A percentile compares a stretch with the other conserved stretches of the same genome.
Evolutionary conservation across 139 green algal genomes (phyloP).

Genomic region (Ostreobium quekettii): DNA sequence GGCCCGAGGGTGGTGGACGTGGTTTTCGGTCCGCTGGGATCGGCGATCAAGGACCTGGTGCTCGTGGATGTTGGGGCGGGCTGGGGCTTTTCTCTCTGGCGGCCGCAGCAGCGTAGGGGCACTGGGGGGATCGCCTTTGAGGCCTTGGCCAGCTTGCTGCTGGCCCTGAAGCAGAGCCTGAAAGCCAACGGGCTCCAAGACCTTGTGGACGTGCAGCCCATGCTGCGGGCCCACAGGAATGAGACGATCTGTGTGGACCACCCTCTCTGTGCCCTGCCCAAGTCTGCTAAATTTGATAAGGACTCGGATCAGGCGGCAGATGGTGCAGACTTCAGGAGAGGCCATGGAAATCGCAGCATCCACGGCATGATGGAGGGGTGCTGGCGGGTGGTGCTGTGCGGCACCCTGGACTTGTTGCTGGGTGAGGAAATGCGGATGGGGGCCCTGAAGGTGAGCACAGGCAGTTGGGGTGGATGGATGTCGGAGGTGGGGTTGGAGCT

Average conservation of each 20-base stretch:
- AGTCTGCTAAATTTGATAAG: not conserved
- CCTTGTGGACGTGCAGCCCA: slow-evolving; percentile 37
- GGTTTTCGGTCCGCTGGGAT: slow-evolving; percentile 55
- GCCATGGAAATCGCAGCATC: not conserved
- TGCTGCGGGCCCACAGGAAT: slow-evolving; percentile 32
- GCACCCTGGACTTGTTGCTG: slow-evolving; percentile 7
- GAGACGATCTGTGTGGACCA: slow-evolving; percentile 29
- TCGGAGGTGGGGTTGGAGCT: slow-evolving; percentile 45
- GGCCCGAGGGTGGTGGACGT: slow-evolving; percentile 60
- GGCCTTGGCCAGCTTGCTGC: slow-evolving; percentile 33
- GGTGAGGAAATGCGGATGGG: slow-evolving; percentile 32
- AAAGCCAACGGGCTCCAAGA: slow-evolving; percentile 60
- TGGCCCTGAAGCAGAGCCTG: slow-evolving; percentile 45
- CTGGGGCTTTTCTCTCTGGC: slow-evolving; percentile 66
- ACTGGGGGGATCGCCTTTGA: slow-evolving; percentile 68
- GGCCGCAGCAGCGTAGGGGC: slow-evolving; percentile 56
- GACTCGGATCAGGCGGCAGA: slow-evolving; percentile 13
- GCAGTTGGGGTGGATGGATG: slow-evolving; percentile 59
- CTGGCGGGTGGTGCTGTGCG: not conserved
- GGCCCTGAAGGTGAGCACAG: slow-evolving; percentile 41
- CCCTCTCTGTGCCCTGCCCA: not conserved
- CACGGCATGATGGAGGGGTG: not conserved
- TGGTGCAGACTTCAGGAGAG: not conserved
- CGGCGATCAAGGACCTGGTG: slow-evolving; percentile 15
- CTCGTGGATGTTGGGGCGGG: slow-evolving; percentile 73